Evolutionary conservation across 495 filamentous ascomycete genomes (phyloP), one percentile per base, ranked within the genome.

Genomic region (Pyrenopolyporus hunteri): DNA sequence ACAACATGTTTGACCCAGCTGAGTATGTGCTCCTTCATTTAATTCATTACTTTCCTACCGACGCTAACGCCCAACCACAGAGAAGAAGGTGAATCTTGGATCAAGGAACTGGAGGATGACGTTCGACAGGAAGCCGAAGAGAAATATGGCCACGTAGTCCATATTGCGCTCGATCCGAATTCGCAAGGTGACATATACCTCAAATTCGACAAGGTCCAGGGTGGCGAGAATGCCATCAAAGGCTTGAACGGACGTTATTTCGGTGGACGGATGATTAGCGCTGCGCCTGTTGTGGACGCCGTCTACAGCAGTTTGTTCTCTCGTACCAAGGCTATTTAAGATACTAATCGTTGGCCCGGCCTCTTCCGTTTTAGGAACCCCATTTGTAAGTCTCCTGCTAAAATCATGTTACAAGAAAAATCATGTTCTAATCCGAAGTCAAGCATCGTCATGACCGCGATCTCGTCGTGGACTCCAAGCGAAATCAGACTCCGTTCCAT

Each of bases 231-330:
- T 64, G 94, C 95, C 55, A 92, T 97, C 80, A 94, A 96, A 73
- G 95, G 95, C 59, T 82, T 99, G 49, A 99, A 98, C 73, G 95
- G 95, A 39, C 87, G 95, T 63, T 96, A 91, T 78, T 99, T 98
- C 71, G 93, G 89, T 55, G 92, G 91, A 52, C 83, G 83, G 55
- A 89, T 90, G 77, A 96, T 98, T 74, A 91, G 85, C 69, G 95
- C 93, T 64, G 89, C 92, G 65, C 94, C 92, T 70, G 92, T 99
- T 78, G 92, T 97, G 70, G 94, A 98, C 73, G 92, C 91, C 62
- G 91, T 99, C 74, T 99, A 99, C 85, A 93, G 90, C 84, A 93
- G 89, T 82, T 82, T 96, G 73, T 98, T 96, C 82, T 88, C 90
- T 73, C 87, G 91, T 72, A 91, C 89, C 59, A 91, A 89, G 75